Conservation (phyloP, 2,329 filamentous ascomycete species). For the Cytospora piceicola region DNA sequence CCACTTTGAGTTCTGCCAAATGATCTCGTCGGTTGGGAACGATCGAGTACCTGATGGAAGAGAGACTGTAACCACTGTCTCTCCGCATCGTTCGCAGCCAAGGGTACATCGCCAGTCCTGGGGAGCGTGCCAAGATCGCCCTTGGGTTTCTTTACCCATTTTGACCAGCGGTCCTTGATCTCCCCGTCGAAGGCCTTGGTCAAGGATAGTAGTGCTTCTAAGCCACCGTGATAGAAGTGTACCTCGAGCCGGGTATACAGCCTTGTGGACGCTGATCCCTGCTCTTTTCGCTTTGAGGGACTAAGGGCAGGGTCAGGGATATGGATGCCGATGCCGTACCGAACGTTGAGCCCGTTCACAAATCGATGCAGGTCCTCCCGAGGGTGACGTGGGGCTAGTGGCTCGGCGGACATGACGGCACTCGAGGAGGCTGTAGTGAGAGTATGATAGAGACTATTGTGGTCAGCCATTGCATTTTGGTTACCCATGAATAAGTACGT, state of each 20-base stretch:
- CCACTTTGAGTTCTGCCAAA: slow-evolving; percentile 26
- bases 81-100: slow-evolving; percentile 30
- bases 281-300: slow-evolving; percentile 31
- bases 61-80: slow-evolving; percentile 34
- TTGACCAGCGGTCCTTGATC: slow-evolving; percentile 31
- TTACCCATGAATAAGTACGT: neutral
- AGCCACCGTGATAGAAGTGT: slow-evolving; percentile 33
- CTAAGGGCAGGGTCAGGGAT: slow-evolving; percentile 33
- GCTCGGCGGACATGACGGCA: slow-evolving; percentile 7
- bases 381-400: slow-evolving; percentile 9
- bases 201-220: slow-evolving; percentile 26
- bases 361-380: slow-evolving; percentile 25
- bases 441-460: neutral
- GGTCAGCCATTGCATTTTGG: slow-evolving; percentile 9
- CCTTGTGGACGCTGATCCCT: slow-evolving; percentile 21
- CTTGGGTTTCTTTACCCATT: slow-evolving; percentile 35
- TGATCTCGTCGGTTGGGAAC: slow-evolving; percentile 7
- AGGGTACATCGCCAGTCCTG: slow-evolving; percentile 22
- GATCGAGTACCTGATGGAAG: slow-evolving; percentile 33
- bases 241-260: slow-evolving; percentile 32
- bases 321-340: slow-evolving; percentile 36
- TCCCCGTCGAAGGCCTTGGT: slow-evolving; percentile 33
- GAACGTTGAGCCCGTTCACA: slow-evolving; percentile 35
- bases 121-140: slow-evolving; percentile 32
- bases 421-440: slow-evolving; percentile 1